Evolutionary conservation across 805 yeast genomes (phyloP).

Genomic region (Wickerhamomyces alni): DNA sequence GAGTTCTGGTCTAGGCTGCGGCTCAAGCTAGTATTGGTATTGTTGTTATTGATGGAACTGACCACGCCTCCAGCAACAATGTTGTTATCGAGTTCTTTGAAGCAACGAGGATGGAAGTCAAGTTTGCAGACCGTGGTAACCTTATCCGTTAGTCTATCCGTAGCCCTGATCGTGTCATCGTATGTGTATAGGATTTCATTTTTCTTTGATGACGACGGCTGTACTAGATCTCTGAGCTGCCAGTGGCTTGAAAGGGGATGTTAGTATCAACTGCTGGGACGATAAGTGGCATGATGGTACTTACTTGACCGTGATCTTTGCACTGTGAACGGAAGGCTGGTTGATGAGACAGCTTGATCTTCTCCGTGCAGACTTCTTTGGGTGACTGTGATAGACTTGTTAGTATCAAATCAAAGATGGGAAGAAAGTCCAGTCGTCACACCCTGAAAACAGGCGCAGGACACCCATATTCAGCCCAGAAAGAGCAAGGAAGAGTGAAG

Average conservation of each 20-base stretch:
- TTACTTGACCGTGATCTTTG: conserved; percentile 3
- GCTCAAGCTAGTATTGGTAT: conserved; percentile 4
- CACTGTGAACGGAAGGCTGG: conserved; percentile 1
- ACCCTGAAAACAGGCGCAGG: neutral
- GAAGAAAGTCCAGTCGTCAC: neutral
- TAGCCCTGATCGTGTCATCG: conserved; percentile 43
- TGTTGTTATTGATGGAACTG: conserved; percentile 28
- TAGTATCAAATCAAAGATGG: neutral
- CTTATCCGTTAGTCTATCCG: conserved; percentile 34
- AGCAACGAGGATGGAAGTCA: conserved; percentile 66
- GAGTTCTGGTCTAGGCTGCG: neutral
- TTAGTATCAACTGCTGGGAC: neutral
- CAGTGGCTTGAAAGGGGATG: conserved; percentile 40
- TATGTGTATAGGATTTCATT: conserved; percentile 52
- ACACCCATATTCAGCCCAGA: neutral
- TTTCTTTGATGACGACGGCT: conserved; percentile 37
- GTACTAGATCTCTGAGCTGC: conserved; percentile 76
- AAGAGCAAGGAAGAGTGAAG: no score
- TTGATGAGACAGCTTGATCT: conserved; percentile 2
- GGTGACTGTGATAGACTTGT: neutral
- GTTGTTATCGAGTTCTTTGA: conserved; percentile 48
- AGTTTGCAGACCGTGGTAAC: conserved; percentile 37
- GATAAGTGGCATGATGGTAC: no score
- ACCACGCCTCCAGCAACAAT: conserved; percentile 48
- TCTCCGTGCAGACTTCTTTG: neutral